These are phyloP conservation scores for Euclidium syriacum DNA, from an alignment of 345 rosid species.

Conservation along the genomic window DNA sequence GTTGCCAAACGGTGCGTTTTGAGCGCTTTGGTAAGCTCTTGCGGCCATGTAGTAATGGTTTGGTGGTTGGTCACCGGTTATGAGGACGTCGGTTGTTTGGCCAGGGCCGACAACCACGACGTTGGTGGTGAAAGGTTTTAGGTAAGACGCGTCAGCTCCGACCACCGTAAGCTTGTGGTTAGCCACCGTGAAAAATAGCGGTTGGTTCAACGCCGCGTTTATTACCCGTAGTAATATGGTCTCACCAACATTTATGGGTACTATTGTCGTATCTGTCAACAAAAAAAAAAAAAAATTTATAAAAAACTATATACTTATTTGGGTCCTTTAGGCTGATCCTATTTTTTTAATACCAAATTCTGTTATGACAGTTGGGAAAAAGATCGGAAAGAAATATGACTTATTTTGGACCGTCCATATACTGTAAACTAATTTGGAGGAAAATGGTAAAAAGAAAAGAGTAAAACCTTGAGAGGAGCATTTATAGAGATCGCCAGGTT, in stretches of 20 bases:
- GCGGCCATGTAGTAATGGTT: conserved; percentile 82
- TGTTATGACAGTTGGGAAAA: conserved; percentile 21
- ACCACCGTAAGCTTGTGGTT: conserved; percentile 81
- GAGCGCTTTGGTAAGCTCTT: conserved; percentile 77
- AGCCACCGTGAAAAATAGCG: conserved; percentile 73
- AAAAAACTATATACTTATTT: neutral
- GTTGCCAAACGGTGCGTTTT: conserved; percentile 70
- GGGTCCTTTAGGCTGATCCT: neutral
- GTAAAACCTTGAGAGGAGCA: conserved; percentile 72
- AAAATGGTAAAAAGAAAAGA: neutral
- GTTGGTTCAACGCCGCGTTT: conserved; percentile 83
- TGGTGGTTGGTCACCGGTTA: conserved; percentile 69
- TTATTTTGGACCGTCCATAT: neutral
- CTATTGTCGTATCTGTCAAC: conserved; percentile 65
- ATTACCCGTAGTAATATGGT: conserved; percentile 79
- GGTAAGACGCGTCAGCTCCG: conserved; percentile 84
- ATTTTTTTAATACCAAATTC: conserved; percentile 2
- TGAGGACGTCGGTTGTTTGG: conserved; percentile 87
- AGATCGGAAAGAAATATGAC: neutral
- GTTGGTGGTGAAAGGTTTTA: conserved; percentile 75
- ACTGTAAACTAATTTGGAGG: neutral
- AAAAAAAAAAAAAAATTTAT: neutral
- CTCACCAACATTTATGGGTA: conserved; percentile 78
- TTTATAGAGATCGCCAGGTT: conserved; percentile 91
- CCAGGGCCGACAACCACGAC: conserved; percentile 87